Conservation (phyloP, 2,329 filamentous ascomycete genomes). For the Nemania sp. region DNA sequence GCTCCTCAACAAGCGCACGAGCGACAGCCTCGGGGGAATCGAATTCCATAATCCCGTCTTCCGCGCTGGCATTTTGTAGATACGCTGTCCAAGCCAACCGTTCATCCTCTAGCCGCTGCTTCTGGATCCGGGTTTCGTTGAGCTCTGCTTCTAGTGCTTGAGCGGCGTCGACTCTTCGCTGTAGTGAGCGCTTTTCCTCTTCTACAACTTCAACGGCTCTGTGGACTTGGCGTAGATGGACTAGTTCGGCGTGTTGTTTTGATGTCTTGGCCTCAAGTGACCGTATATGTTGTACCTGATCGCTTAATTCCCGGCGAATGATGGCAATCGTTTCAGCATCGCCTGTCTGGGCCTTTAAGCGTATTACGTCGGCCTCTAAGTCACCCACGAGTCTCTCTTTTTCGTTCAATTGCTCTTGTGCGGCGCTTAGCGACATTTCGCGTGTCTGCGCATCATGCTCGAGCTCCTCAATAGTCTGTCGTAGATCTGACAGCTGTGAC, state of each 20-base stretch:
- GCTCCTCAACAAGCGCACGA: slow-evolving; percentile 83
- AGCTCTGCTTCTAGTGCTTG: slow-evolving; percentile 81
- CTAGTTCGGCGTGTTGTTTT: slow-evolving; percentile 83
- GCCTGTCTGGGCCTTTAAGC: slow-evolving; percentile 85
- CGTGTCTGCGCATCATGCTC: slow-evolving; percentile 68
- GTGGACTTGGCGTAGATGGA: slow-evolving; percentile 81
- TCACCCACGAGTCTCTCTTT: slow-evolving; percentile 78
- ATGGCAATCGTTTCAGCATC: slow-evolving; percentile 87
- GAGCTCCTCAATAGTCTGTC: slow-evolving; percentile 66
- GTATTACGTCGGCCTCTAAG: slow-evolving; percentile 85
- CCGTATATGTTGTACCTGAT: slow-evolving; percentile 92
- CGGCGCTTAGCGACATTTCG: slow-evolving; percentile 67
- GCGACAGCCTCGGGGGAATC: slow-evolving; percentile 90
- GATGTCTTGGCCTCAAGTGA: slow-evolving; percentile 83
- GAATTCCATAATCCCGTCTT: slow-evolving; percentile 76
- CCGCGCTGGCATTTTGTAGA: slow-evolving; percentile 74
- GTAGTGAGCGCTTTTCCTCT: slow-evolving; percentile 89
- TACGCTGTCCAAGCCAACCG: slow-evolving; percentile 87
- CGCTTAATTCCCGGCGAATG: slow-evolving; percentile 87
- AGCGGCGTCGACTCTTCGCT: slow-evolving; percentile 81
- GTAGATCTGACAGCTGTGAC: slow-evolving; percentile 61
- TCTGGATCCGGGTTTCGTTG: slow-evolving; percentile 82
- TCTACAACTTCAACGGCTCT: slow-evolving; percentile 94
- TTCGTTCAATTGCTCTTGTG: slow-evolving; percentile 75
- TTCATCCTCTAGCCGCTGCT: slow-evolving; percentile 90